Evolutionary conservation across 768 basidiomycete genomes (phyloP), one percentile per base, ranked within the genome.

Genomic region (Rhodosporidiobolus odoratus): DNA sequence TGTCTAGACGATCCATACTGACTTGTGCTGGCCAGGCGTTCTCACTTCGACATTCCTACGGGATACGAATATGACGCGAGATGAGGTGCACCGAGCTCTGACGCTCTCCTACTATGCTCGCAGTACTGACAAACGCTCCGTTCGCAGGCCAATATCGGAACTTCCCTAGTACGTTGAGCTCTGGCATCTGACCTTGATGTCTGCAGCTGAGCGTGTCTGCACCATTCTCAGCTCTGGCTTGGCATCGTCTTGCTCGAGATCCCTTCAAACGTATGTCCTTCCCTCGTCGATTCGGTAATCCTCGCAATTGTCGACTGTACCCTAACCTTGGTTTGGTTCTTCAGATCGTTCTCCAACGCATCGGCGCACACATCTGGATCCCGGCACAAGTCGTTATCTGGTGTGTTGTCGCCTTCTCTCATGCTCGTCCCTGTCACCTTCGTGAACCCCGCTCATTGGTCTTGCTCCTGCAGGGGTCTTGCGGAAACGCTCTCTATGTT

Each of bases 231-330:
- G 8, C 47, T 66, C 21, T 66, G 58, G 57, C 57, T 66, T 30
- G 65, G 58, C 47, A 60, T 60, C 40, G 65, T 66, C n/a, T 32
- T 66, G 13, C 65, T 66, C 15, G 65, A 66, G 57, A 66, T 66
- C 32, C 65, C 65, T 15, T 34, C 23, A 3, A 66, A 66, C 57
- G 65, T 66, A 27, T 27, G 65, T 56, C 15, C 50, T 40, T 23
- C 9, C 52, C 10, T 53, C 8, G 10, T 21, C 27, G 10, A 10
- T 53, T 27, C 48, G 48, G 8, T 8, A 15, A 30, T 9, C 27
- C 27, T 45, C 13, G 23, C 43, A 45, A 12, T 27, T 53, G 21
- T 23, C 27, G 52, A 53, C 38, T 66, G 27, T 27, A 41, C 35
- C 19, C 32, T 25, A 25, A 41, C 56, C 7, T 37, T 37, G 17